phyloP scores from a whole-genome alignment of 306 rosid species.

The Malus domestica region DNA sequence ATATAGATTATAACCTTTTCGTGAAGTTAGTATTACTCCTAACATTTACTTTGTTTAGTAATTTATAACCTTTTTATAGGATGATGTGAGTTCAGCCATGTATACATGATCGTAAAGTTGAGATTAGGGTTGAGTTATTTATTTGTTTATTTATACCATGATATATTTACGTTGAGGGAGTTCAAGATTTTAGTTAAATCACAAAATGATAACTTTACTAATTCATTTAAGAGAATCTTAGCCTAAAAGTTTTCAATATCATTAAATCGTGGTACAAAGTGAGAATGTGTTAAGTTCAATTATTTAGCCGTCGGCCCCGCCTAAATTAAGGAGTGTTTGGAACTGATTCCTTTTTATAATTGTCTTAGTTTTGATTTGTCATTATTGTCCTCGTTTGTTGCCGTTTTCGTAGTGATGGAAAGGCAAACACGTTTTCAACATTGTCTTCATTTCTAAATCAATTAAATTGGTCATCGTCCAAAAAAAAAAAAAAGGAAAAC shows the following conservation, averaged over 20 bases:
- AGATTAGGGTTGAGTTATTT: not conserved
- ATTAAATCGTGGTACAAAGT: too few relatives aligned
- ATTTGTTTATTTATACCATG: not conserved
- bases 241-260: too few relatives aligned
- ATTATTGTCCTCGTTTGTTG: not conserved
- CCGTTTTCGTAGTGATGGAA: not conserved
- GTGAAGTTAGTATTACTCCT: constrained; percentile 8
- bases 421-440: not conserved
- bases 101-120: not conserved
- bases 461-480: not conserved
- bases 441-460: not conserved
- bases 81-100: too few relatives aligned
- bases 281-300: not conserved
- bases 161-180: too few relatives aligned
- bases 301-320: not conserved
- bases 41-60: not conserved
- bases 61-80: not conserved
- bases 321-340: not conserved
- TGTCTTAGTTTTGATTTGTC: not conserved
- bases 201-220: too few relatives aligned
- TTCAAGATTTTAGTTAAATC: too few relatives aligned
- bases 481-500: too few relatives aligned
- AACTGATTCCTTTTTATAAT: not conserved
- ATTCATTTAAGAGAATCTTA: too few relatives aligned
- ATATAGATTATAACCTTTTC: not conserved